These are phyloP conservation scores for Peronospora belbahrii DNA, from an alignment of 352 stramenopile genomes.

Conservation along the genomic window DNA sequence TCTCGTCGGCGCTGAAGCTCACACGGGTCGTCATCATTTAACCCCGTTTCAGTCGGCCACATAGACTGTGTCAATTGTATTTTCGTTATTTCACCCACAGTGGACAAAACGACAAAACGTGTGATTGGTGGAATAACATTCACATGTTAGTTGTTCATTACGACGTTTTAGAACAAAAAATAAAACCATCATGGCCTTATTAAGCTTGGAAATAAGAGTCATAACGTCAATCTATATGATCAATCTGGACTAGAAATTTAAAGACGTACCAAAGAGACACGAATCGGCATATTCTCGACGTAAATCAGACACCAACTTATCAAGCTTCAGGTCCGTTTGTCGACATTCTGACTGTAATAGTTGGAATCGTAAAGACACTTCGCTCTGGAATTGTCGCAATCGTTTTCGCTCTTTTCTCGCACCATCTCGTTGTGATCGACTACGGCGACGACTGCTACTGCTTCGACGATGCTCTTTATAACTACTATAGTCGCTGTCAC, in stretches of 20 bases:
- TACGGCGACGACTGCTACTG: conserved; percentile 10
- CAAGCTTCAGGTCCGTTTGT: conserved; percentile 44
- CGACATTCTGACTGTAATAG: conserved; percentile 54
- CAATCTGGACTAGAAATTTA: conserved; percentile 18
- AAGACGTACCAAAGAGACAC: conserved; percentile 48
- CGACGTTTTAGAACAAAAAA: too few species aligned
- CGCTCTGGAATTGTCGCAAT: conserved; percentile 34
- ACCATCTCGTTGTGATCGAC: conserved; percentile 6
- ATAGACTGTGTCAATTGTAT: too few species aligned
- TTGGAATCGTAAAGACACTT: conserved; percentile 46
- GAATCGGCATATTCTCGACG: conserved; percentile 57
- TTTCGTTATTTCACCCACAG: too few species aligned
- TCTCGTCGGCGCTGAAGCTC: conserved; percentile 47
- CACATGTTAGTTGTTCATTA: too few species aligned
- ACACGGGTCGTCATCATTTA: conserved; percentile 23
- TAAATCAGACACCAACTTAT: conserved; percentile 43
- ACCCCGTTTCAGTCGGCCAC: conserved; percentile 39
- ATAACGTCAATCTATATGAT: too few species aligned
- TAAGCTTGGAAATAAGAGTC: too few species aligned
- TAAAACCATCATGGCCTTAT: too few species aligned
- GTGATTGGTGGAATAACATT: too few species aligned
- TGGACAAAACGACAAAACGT: too few species aligned
- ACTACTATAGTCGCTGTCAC: conserved; percentile 6
- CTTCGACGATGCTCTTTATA: not conserved
- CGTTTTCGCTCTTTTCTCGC: conserved; percentile 40